Evolutionary conservation across 2,329 filamentous ascomycete species (phyloP).

Genomic region (Trichocomaceae sp.): DNA sequence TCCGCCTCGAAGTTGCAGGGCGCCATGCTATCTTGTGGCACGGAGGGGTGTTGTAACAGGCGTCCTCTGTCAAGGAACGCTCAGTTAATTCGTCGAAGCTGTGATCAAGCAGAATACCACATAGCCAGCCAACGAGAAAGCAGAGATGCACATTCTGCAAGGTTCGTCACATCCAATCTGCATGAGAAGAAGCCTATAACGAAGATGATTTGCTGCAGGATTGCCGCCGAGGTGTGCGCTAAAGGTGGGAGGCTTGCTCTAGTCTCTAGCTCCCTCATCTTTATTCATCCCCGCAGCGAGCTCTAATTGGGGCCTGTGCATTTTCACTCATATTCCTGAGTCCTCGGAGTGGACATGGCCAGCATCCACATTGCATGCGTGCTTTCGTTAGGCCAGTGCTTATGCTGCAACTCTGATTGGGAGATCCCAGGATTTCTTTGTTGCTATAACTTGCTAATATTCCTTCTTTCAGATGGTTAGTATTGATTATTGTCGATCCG

Average conservation of each 20-base stretch:
- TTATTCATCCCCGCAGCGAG: background rate
- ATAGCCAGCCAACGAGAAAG: constrained; percentile 7
- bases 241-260: background rate
- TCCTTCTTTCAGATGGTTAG: background rate
- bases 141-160: constrained; percentile 5
- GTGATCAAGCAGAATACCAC: background rate
- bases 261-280: background rate
- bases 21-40: background rate
- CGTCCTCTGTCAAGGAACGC: background rate
- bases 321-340: background rate
- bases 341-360: background rate
- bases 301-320: background rate
- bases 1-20: background rate
- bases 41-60: background rate
- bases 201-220: constrained; percentile 8
- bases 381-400: background rate
- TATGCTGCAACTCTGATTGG: constrained; percentile 1
- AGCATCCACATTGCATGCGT: background rate
- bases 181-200: constrained; percentile 4
- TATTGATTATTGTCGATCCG: background rate
- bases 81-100: background rate
- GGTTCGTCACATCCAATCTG: constrained; percentile 11
- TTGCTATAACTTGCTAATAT: background rate
- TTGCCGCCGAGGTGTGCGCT: constrained; percentile 11
- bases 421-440: background rate